A percentile compares a stretch with the other conserved stretches of the same genome.
Evolutionary conservation across 1,139 yeast species (phyloP).

Genomic region (Zhuliangozyma parablackwelliae): DNA sequence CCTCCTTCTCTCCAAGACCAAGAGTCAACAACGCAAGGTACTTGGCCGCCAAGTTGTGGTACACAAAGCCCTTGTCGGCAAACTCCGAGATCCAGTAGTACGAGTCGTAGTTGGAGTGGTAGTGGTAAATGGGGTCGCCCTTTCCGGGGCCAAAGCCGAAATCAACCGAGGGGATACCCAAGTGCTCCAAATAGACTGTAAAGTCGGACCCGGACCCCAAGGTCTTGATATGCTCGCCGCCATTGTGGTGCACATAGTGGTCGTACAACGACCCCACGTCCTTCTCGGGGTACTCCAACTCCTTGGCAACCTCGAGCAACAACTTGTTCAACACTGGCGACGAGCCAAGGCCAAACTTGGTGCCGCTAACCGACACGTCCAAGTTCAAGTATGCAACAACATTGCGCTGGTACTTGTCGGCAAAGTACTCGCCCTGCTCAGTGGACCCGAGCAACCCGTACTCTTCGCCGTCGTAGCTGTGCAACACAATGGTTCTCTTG

Average conservation of each 20-base stretch:
- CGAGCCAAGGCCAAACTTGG: conserved; percentile 27
- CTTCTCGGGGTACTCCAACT: conserved; percentile 45
- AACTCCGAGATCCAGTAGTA: conserved; percentile 50
- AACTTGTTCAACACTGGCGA: conserved; percentile 37
- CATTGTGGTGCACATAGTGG: conserved; percentile 41
- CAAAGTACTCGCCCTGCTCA: conserved; percentile 42
- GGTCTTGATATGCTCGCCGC: conserved; percentile 28
- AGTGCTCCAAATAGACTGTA: conserved; percentile 45
- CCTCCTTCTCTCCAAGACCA: conserved; percentile 51
- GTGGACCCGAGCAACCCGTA: conserved; percentile 46
- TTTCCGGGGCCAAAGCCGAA: conserved; percentile 28
- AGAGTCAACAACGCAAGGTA: conserved; percentile 53
- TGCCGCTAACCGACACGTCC: conserved; percentile 39
- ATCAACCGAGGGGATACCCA: conserved; percentile 43
- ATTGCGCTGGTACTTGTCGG: conserved; percentile 29
- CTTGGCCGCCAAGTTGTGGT: conserved; percentile 56
- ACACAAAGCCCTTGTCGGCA: conserved; percentile 51
- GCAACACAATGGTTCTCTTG: conserved; percentile 37
- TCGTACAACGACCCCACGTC: conserved; percentile 48
- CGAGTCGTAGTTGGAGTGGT: conserved; percentile 59
- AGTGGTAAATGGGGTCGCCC: conserved; percentile 46
- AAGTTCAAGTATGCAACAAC: conserved; percentile 44
- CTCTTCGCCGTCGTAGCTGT: conserved; percentile 46
- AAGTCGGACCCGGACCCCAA: conserved; percentile 47
- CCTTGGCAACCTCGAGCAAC: conserved; percentile 29